phyloP scores from a whole-genome alignment of 176 grass and related monocot species.

The Eleusine indica region DNA sequence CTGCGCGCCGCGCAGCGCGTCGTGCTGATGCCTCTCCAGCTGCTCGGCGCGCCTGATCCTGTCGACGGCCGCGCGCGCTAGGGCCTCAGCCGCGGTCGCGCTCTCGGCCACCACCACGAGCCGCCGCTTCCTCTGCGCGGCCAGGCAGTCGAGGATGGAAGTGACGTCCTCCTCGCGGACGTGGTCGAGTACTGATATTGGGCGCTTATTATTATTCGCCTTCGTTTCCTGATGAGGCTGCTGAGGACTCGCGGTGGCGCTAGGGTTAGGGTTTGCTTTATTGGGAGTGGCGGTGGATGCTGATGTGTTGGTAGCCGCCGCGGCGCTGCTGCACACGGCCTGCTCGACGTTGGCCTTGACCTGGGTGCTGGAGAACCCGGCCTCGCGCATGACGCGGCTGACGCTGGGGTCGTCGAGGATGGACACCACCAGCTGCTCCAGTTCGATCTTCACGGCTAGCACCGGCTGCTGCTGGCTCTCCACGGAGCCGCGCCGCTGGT shows the following conservation, averaged over 20 bases:
- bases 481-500: constrained; percentile 78
- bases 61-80: constrained; percentile 50
- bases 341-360: constrained; percentile 93
- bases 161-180: constrained; percentile 63
- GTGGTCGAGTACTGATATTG: not conserved
- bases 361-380: constrained; percentile 93
- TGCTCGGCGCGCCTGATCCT: constrained; percentile 61
- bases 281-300: not conserved
- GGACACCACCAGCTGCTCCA: constrained; percentile 91
- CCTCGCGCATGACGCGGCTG: constrained; percentile 95
- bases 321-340: constrained; percentile 55
- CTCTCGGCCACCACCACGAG: constrained; percentile 73
- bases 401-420: constrained; percentile 98
- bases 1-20: constrained; percentile 55
- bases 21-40: constrained; percentile 25
- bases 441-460: constrained; percentile 86
- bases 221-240: constrained; percentile 44
- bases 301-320: not conserved
- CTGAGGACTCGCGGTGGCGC: constrained; percentile 33
- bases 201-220: constrained; percentile 19
- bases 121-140: constrained; percentile 52
- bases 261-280: constrained; percentile 61
- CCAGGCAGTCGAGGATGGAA: constrained; percentile 61
- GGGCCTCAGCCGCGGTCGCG: constrained; percentile 54
- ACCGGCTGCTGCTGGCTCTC: constrained; percentile 95